A percentile compares a stretch with the other conserved stretches of the same genome.
phyloP scores from a whole-genome alignment of 2,329 filamentous ascomycete genomes.

The Eurotiales sp. region DNA sequence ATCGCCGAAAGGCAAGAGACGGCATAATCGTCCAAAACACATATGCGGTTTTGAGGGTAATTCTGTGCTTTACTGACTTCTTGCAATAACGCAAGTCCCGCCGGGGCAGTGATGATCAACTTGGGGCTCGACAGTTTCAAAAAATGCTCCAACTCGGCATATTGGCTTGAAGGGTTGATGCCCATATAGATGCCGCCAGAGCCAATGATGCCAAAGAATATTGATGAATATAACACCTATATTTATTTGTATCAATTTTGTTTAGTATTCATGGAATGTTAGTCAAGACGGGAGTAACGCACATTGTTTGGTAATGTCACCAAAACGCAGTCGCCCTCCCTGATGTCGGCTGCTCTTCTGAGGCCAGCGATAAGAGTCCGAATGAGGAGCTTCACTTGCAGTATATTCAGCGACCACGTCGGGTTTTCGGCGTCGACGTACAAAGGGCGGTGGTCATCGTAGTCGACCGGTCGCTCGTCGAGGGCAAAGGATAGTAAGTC shows the following conservation, averaged over 20 bases:
- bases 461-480: slow-evolving; percentile 27
- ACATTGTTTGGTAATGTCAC: slow-evolving; percentile 42
- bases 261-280: no score
- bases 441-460: slow-evolving; percentile 36
- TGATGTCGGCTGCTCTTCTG: slow-evolving; percentile 31
- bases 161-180: slow-evolving; percentile 48
- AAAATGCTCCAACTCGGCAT: slow-evolving; percentile 47
- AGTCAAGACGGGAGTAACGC: no score
- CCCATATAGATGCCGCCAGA: slow-evolving; percentile 49
- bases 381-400: slow-evolving; percentile 33
- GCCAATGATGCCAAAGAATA: slow-evolving; percentile 41
- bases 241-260: no score
- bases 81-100: slow-evolving; percentile 30
- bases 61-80: slow-evolving; percentile 12
- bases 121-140: slow-evolving; percentile 43
- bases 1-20: slow-evolving; percentile 6
- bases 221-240: slow-evolving; percentile 37
- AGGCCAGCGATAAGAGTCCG: slow-evolving; percentile 40
- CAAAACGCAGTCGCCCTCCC: slow-evolving; percentile 41
- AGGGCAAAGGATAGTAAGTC: slow-evolving; percentile 44
- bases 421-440: slow-evolving; percentile 43
- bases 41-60: slow-evolving; percentile 12
- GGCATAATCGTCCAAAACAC: slow-evolving; percentile 15
- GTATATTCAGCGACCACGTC: slow-evolving; percentile 32
- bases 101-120: slow-evolving; percentile 43